Evolutionary conservation across 371 early-diverging fungal genomes (phyloP).

Genomic region (Saksenaea oblongispora): DNA sequence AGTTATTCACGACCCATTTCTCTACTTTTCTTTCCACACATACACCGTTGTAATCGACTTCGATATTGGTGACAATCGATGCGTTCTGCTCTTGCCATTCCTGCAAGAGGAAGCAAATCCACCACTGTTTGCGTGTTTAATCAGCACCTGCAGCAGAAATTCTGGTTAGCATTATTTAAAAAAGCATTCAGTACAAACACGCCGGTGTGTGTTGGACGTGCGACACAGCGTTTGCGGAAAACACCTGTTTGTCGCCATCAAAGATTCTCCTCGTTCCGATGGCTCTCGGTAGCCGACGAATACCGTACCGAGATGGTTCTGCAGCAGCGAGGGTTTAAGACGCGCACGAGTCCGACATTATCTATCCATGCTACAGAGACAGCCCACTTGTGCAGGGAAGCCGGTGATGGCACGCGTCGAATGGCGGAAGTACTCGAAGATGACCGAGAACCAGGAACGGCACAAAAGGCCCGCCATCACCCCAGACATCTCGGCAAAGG

Average conservation of each 20-base stretch:
- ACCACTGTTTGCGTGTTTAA: constrained; percentile 15
- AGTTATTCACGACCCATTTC: background rate
- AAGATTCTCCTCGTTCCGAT: background rate
- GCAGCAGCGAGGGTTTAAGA: background rate
- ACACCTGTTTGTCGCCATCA: background rate
- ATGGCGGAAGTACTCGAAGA: background rate
- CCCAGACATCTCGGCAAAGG: constrained; percentile 13
- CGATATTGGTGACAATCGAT: constrained; percentile 11
- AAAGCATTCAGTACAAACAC: constrained; percentile 6
- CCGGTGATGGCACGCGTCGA: background rate
- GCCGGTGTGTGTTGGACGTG: background rate
- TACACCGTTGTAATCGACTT: background rate
- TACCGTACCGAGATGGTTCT: background rate
- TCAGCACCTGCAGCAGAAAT: background rate
- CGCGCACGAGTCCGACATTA: background rate
- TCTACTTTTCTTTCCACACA: background rate
- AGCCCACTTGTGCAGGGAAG: background rate
- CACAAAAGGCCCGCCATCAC: background rate
- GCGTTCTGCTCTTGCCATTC: constrained; percentile 29
- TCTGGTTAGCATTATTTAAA: background rate
- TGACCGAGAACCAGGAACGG: background rate
- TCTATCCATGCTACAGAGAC: background rate
- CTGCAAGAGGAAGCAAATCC: constrained; percentile 24
- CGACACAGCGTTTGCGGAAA: background rate
- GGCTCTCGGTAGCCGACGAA: background rate